Evolutionary conservation across 148 eudicot genomes (phyloP), one percentile per base, ranked within the genome.

Genomic region (Camellia granthamiana): DNA sequence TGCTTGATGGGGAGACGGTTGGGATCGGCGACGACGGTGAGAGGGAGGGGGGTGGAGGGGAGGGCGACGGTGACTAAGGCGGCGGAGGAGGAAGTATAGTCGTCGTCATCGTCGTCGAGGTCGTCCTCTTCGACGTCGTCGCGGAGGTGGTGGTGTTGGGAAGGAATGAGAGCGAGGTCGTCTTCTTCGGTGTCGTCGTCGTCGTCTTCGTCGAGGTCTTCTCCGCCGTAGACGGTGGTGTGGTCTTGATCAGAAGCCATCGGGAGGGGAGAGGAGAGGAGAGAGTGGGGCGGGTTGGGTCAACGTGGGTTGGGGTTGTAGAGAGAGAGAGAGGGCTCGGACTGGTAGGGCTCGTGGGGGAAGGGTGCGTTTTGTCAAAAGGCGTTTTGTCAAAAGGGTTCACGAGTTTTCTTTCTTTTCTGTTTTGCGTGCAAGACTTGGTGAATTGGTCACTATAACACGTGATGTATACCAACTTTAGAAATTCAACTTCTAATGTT

Each of bases 191-290:
- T 88, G 41, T 77, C 82, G 43, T 81, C 84, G 19, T 88, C 93
- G 52, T 84, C 87, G 54, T 91, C 91, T 6, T 88, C 90, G 66
- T 88, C 89, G 75, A 78, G 80, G 51, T 88, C 91, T 80, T 90
- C 90, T 67, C 82, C 87, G 77, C 71, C 82, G 87, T 76, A 87
- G 75, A 72, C 77, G 75, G 23, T 74, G 75, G 23, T 74, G 81
- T 75, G 84, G 15, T 83, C 80, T 21, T 85, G 87, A 30, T 83
- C 85, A 51, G 85, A 84, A 44, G 88, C 82, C 82, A 77, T 80
- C 11, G 76, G 73, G 64, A 44, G 41, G 49, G 7, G 43, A 69
- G 5, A 55, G 66, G 7, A 7, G 7, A 7, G 7, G 52, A 49
- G 52, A 2, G 52, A 49, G 6, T 5, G 52, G 52, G 52, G 5